Percentiles rank a stretch among this genome's conserved stretches.
These are phyloP conservation scores for Penicillium sp. DNA, from an alignment of 2,329 filamentous ascomycete genomes.

Conservation along the genomic window DNA sequence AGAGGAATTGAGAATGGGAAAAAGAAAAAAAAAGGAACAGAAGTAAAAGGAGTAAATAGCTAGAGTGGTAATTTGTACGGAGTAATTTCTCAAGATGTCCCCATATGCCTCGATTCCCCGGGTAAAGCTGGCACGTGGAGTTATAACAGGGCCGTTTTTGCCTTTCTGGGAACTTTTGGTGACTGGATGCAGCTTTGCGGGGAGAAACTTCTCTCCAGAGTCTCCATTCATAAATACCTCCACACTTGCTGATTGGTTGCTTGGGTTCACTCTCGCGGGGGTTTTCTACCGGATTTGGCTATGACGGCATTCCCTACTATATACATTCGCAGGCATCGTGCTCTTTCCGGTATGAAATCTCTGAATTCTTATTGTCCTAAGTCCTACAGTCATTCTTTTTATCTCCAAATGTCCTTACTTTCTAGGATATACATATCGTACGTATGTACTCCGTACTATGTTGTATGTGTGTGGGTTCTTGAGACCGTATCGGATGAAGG, in stretches of 20 bases:
- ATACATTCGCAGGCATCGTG: too few species aligned
- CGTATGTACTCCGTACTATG: neutral
- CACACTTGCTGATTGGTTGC: neutral
- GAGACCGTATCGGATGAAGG: neutral
- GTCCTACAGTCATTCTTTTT: neutral
- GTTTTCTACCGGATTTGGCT: constrained; percentile 3
- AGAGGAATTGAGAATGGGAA: constrained; percentile 1
- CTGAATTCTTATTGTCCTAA: neutral
- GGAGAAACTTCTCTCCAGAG: neutral
- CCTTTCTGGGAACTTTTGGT: constrained; percentile 12
- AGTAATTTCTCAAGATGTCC: neutral
- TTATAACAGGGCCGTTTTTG: constrained; percentile 4
- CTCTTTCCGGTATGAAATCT: neutral
- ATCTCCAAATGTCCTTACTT: neutral
- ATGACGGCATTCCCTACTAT: neutral
- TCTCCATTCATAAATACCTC: neutral
- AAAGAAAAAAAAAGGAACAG: neutral
- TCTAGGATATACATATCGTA: neutral
- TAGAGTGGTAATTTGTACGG: neutral
- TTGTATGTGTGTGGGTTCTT: neutral
- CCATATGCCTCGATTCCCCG: constrained; percentile 16
- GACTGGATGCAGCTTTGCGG: constrained; percentile 18
- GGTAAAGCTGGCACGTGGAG: constrained; percentile 13
- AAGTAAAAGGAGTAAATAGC: neutral
- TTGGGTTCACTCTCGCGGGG: neutral